phyloP scores from a whole-genome alignment of 192 early-diverging fungal species.

The Powellomyces hirtus region DNA sequence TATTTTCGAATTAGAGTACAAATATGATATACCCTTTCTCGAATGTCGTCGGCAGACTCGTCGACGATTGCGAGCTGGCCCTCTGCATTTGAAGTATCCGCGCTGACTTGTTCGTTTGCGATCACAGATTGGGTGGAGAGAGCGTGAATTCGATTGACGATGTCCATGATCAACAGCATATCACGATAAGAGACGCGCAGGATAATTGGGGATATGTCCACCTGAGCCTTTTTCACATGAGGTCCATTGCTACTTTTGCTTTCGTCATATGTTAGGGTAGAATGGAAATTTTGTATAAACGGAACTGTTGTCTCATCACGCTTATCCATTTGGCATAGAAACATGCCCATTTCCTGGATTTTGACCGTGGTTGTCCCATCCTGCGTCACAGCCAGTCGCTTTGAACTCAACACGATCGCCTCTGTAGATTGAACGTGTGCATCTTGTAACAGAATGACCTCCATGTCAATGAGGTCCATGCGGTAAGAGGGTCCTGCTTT shows the following conservation, averaged over 20 bases:
- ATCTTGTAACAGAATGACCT: constrained; percentile 83
- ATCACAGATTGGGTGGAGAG: not conserved
- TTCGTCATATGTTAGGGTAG: constrained; percentile 76
- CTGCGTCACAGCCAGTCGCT: constrained; percentile 77
- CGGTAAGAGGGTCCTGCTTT: constrained; percentile 58
- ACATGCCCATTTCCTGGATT: constrained; percentile 83
- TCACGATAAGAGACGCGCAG: constrained; percentile 87
- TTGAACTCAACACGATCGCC: constrained; percentile 81
- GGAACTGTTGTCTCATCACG: constrained; percentile 73
- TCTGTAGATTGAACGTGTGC: constrained; percentile 69
- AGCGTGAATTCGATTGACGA: constrained; percentile 48
- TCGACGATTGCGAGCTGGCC: not conserved
- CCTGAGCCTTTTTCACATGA: constrained; percentile 40
- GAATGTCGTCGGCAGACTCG: not conserved
- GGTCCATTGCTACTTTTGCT: constrained; percentile 55
- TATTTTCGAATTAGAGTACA: no score
- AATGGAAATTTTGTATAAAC: constrained; percentile 89
- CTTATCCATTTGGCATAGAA: constrained; percentile 85
- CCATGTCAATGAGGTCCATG: constrained; percentile 74
- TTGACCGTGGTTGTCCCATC: constrained; percentile 73
- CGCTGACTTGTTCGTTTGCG: not conserved
- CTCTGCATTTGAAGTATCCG: not conserved
- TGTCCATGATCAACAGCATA: constrained; percentile 74
- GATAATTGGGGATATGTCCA: constrained; percentile 77
- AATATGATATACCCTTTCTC: no score